Evolutionary conservation across 2,329 filamentous ascomycete species (phyloP).

Genomic region (Sordariomycetes sp.): DNA sequence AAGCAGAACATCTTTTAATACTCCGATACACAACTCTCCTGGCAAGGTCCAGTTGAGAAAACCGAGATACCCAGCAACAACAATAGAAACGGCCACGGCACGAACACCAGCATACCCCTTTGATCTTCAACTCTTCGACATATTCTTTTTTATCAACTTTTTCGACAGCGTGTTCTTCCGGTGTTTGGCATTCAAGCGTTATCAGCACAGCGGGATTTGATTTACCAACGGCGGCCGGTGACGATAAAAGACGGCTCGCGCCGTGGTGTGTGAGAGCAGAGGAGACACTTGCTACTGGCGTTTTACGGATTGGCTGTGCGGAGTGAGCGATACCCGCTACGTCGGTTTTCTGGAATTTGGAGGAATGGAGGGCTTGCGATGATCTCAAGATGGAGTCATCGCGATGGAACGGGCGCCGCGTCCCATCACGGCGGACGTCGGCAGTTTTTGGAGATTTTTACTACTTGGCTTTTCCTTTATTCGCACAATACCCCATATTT

Average conservation of each 20-base stretch:
- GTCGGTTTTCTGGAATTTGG: too few relatives aligned
- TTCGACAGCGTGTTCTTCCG: neutral
- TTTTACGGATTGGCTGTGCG: neutral
- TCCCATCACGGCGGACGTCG: too few relatives aligned
- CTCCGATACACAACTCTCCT: constrained; percentile 4
- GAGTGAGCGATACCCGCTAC: too few relatives aligned
- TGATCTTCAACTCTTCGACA: neutral
- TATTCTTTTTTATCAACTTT: neutral
- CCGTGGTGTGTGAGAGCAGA: neutral
- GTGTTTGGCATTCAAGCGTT: neutral
- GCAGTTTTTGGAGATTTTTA: too few relatives aligned
- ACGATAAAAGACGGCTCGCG: neutral
- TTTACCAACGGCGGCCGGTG: neutral
- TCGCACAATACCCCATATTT: too few relatives aligned
- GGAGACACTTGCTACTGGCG: neutral
- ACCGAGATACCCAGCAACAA: constrained; percentile 1
- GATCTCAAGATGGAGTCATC: too few relatives aligned
- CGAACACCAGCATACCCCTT: neutral
- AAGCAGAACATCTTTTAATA: neutral
- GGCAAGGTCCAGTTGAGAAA: constrained; percentile 5
- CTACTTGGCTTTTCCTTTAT: too few relatives aligned
- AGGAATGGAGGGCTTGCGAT: too few relatives aligned
- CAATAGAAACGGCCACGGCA: constrained; percentile 4
- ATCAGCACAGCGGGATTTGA: neutral
- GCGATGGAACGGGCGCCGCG: too few relatives aligned